Evolutionary conservation across 2,329 filamentous ascomycete genomes (phyloP).

Genomic region (Colletotrichum musicola): DNA sequence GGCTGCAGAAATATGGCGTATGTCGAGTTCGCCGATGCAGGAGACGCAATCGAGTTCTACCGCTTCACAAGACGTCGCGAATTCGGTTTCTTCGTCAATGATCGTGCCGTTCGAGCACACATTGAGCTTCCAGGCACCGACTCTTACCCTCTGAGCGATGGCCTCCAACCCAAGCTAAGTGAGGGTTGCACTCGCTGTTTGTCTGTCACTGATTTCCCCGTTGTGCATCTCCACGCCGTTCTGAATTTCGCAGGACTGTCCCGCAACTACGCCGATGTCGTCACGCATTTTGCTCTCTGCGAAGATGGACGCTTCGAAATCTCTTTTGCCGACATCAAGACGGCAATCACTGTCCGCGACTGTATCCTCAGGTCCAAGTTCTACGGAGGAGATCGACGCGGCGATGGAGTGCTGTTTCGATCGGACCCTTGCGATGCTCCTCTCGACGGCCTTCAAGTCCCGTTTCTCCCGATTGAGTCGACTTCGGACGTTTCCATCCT

Average conservation of each 20-base stretch:
- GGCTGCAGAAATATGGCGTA: conserved; percentile 10
- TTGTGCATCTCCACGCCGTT: conserved; percentile 6
- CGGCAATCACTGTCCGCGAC: conserved; percentile 19
- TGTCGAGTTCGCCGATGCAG: conserved; percentile 18
- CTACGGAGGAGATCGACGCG: not conserved
- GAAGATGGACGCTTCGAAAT: conserved; percentile 30
- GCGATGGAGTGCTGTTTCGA: not conserved
- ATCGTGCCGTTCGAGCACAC: not conserved
- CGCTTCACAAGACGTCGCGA: conserved; percentile 9
- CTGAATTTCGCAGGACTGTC: conserved; percentile 15
- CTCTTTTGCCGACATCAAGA: conserved; percentile 22
- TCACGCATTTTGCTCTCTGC: conserved; percentile 24
- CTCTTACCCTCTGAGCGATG: conserved; percentile 25
- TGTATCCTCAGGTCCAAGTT: conserved; percentile 14
- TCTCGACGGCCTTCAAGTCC: not conserved
- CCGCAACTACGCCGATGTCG: conserved; percentile 8
- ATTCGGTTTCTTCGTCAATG: conserved; percentile 27
- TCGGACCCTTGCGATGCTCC: conserved; percentile 26
- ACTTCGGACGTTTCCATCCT: conserved; percentile 8
- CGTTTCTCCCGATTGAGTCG: conserved; percentile 11
- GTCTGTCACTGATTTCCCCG: conserved; percentile 25
- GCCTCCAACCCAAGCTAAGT: not conserved
- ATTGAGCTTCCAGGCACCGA: conserved; percentile 16
- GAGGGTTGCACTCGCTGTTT: conserved; percentile 28
- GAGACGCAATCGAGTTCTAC: conserved; percentile 9